A percentile compares a stretch with the other conserved stretches of the same genome.
Conservation (phyloP, 306 rosid species). For the Citrullus colocynthis region DNA sequence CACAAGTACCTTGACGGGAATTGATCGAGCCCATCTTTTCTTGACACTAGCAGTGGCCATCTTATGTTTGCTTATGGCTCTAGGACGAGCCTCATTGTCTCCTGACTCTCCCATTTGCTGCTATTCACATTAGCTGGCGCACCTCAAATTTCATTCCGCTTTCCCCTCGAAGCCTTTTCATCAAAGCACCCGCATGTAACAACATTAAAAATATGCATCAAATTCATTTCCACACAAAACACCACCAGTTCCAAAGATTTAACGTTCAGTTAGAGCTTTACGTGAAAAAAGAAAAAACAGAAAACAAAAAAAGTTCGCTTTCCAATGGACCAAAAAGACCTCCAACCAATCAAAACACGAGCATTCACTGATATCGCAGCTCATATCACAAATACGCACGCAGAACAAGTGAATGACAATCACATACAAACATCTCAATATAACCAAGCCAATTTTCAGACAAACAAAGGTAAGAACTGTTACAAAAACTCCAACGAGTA, state of each 20-base stretch:
- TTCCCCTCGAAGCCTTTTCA: not conserved
- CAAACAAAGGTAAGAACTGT: not conserved
- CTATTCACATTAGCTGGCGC: not conserved
- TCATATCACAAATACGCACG: not conserved
- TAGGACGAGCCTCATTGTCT: slow-evolving; percentile 19
- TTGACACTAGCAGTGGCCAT: slow-evolving; percentile 8
- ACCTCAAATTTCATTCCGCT: not conserved
- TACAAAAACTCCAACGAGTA: not conserved
- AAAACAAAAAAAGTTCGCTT: not conserved
- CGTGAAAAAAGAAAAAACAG: not conserved
- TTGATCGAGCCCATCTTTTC: slow-evolving; percentile 20
- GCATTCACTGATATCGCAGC: not conserved
- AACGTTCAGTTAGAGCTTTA: not conserved
- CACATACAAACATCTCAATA: not conserved
- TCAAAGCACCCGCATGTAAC: not conserved
- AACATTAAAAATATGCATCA: not conserved
- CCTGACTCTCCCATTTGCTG: slow-evolving; percentile 33
- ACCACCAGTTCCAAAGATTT: not conserved
- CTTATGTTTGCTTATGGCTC: slow-evolving; percentile 8
- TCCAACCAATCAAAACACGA: not conserved
- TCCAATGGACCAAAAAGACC: not conserved
- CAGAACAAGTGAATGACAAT: not conserved
- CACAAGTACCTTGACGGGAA: slow-evolving; percentile 25
- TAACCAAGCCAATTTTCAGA: not conserved
- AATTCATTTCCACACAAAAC: not conserved